Base-by-base conservation (phyloP, 805 yeast species). In the Soucietia sequanensis region DNA sequence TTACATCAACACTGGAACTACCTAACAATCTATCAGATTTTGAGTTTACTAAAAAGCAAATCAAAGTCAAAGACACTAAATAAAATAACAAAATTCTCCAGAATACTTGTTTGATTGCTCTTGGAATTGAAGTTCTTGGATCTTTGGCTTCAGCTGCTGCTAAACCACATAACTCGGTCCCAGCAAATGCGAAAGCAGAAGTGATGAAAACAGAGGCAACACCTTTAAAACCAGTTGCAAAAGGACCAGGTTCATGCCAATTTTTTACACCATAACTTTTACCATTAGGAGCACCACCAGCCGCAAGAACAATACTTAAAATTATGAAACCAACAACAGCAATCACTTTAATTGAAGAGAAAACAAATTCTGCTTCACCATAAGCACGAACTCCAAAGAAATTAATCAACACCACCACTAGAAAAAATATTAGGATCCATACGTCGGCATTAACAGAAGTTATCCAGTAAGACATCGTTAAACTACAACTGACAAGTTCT, bases 11-110 rank as follows among this genome's bases (percentile, higher is more conserved):
- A 14, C 68, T 60, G n/a, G 71, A 58, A 3, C 70, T 42, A 17
- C 72, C 78, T 20, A 76, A 50, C 35, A 82, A 65, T 41, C 76
- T 58, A 1, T 54, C 47, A 40, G 77, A 74, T 39, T 65, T 66
- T 53, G 70, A 82, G 11, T 91, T 90, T n/a, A 86, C 91, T 38
- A 86, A 66, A 47, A 84, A 76, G 27, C 89, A 83, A 23, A 68
- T 60, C 37, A 68, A 47, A 69, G 75, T 46, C 72, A 67, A 37
- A 62, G 79, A 54, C 62, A 73, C 42, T 55, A 86, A 68, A 63
- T 86, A 86, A 54, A 85, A 84, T 46, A 83, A 57, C 11, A 80
- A 63, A 38, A 85, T 80, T 62, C 93, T 73, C 90, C 91, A 84
- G 62, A 86, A 83, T 3, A 84, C 87, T 62, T 85, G 90, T 59